Evolutionary conservation across 257 asterid species (phyloP).

Genomic region (Fraxinus americana): DNA sequence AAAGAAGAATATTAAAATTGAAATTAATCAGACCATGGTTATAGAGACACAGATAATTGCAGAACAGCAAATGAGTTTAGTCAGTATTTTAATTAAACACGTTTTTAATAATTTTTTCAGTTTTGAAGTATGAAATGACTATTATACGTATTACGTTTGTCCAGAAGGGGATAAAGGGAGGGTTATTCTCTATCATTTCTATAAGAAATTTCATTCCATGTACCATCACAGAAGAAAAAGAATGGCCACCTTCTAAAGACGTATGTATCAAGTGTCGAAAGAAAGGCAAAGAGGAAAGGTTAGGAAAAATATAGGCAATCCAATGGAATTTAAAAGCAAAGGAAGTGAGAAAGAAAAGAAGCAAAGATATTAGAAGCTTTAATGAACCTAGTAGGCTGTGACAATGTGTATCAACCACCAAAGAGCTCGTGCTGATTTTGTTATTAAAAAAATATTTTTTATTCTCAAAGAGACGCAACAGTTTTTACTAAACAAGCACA

Average conservation of each 20-base stretch:
- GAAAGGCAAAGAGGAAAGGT: not conserved
- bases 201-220: not conserved
- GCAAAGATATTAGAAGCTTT: not conserved
- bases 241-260: not conserved
- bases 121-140: not conserved
- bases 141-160: not conserved
- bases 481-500: not conserved
- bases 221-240: not conserved
- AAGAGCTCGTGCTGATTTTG: not conserved
- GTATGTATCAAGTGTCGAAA: not conserved
- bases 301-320: not conserved
- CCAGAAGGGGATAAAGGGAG: not conserved
- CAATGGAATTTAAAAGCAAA: not conserved
- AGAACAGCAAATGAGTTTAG: not conserved
- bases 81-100: not conserved
- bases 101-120: not conserved
- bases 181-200: not conserved
- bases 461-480: not conserved
- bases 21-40: not conserved
- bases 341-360: not conserved
- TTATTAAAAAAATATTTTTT: not conserved
- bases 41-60: not conserved
- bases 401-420: not conserved
- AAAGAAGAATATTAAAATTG: not conserved
- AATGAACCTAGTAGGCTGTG: not conserved